Evolutionary conservation across 1,284 basidiomycete genomes (phyloP), one percentile per base, ranked within the genome.

Genomic region (Leccinum insolens): DNA sequence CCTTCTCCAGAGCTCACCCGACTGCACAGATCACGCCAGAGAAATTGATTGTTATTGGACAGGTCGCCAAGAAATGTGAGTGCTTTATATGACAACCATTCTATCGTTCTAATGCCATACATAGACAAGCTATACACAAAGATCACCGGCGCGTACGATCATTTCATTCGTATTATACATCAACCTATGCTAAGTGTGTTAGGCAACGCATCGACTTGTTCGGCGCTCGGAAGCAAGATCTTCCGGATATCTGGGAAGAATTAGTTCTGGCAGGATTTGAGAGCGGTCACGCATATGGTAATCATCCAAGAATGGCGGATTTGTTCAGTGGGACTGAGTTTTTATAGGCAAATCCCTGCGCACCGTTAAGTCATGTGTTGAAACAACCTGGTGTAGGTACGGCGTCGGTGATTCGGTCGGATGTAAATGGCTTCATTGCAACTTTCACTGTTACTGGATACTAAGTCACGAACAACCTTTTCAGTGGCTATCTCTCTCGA

Each of bases 371-470:
- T 85, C 83, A 1, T 89, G 88, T 69, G 81, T 87, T 59, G 85
- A 87, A 14, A 84, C 82, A 8, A 84, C 82, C 17, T 90, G 91
- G 91, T 94, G 92, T 74, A 86, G 92, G 12, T 93, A 88, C 72
- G 92, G 92, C 9, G 83, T 93, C 14, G 90, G 91, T 15, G 92
- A 93, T 75, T 89, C 89, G 7, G 92, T 94, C 41, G 89, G 89
- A 34, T 78, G 82, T 83, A 69, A 68, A 22, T 60, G 20, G 8
- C 2, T 52, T 52, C 49, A 20, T 12, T 52, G 6, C 9, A 52
- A 22, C 20, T 52, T 12, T 22, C n/a, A 7, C 49, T 52, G 6
- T 52, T 52, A 22, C 49, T 52, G 20, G 12, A 49, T 49, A 20
- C 12, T 22, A 11, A 52, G 20, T 52, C 12, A 20, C n/a, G 7